Evolutionary conservation across 306 rosid genomes (phyloP).

Genomic region (Inga oerstediana): DNA sequence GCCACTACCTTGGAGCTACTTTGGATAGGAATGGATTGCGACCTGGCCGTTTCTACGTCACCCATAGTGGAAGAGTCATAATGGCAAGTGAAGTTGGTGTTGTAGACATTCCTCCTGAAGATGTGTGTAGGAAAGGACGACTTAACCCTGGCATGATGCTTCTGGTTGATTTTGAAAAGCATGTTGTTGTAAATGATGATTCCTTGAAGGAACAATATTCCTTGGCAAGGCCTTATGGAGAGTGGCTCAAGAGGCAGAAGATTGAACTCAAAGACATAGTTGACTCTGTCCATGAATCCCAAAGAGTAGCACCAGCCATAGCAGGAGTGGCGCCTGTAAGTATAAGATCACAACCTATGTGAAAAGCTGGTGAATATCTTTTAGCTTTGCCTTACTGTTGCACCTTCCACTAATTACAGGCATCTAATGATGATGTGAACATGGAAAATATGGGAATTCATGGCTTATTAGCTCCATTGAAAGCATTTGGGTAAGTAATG

Average conservation of each 20-base stretch:
- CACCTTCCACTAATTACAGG: slow-evolving; percentile 49
- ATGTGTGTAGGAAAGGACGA: slow-evolving; percentile 90
- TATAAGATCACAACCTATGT: slow-evolving; percentile 11
- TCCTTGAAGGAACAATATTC: slow-evolving; percentile 94
- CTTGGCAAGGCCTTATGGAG: slow-evolving; percentile 81
- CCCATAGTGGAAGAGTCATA: slow-evolving; percentile 93
- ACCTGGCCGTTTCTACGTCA: slow-evolving; percentile 96
- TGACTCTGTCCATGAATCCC: slow-evolving; percentile 69
- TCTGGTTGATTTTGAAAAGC: slow-evolving; percentile 93
- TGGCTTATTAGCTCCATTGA: slow-evolving; percentile 80
- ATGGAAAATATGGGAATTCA: slow-evolving; percentile 86
- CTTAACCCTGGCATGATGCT: slow-evolving; percentile 99
- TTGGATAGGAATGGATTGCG: slow-evolving; percentile 95
- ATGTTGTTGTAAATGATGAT: slow-evolving; percentile 89
- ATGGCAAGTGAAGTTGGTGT: slow-evolving; percentile 99
- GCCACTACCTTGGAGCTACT: slow-evolving; percentile 98
- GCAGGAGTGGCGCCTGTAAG: slow-evolving; percentile 82
- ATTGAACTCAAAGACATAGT: slow-evolving; percentile 82
- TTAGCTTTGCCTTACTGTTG: slow-evolving; percentile 24
- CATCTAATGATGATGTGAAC: slow-evolving; percentile 54
- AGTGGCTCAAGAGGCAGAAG: slow-evolving; percentile 91
- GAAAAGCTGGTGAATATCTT: slow-evolving; percentile 5
- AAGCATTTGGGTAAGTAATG: slow-evolving; percentile 83
- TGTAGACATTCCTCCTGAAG: slow-evolving; percentile 91
- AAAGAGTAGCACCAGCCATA: slow-evolving; percentile 65